phyloP scores from a whole-genome alignment of 1,284 basidiomycete species.

The Sanghuangporus sanghuang region DNA sequence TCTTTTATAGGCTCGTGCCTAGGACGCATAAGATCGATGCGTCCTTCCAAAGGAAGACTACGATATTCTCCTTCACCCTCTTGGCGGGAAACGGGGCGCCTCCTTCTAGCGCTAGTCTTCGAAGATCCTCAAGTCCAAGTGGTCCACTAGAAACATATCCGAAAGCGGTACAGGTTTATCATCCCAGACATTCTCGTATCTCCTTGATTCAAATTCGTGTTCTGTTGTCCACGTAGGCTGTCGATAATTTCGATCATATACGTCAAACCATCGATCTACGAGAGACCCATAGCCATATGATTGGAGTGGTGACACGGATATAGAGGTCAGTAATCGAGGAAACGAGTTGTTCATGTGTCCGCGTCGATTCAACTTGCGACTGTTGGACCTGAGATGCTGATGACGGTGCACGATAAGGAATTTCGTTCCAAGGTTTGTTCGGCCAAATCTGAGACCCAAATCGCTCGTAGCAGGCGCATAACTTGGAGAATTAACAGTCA shows the following conservation, averaged over 20 bases:
- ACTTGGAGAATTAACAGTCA: slow-evolving; percentile 33
- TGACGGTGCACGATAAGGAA: slow-evolving; percentile 57
- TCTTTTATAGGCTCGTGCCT: slow-evolving; percentile 34
- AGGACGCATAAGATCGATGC: slow-evolving; percentile 78
- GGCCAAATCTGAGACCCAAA: slow-evolving; percentile 86
- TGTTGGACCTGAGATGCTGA: slow-evolving; percentile 21
- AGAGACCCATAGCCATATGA: slow-evolving; percentile 74
- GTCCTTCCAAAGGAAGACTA: slow-evolving; percentile 79
- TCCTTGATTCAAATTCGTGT: slow-evolving; percentile 59
- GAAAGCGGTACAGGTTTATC: slow-evolving; percentile 29
- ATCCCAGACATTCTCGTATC: slow-evolving; percentile 75
- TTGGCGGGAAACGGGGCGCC: slow-evolving; percentile 27
- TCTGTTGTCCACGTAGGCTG: slow-evolving; percentile 36
- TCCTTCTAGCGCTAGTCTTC: slow-evolving; percentile 60
- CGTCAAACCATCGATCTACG: slow-evolving; percentile 85
- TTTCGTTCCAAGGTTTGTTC: slow-evolving; percentile 87
- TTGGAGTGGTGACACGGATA: slow-evolving; percentile 32
- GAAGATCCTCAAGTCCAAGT: slow-evolving; percentile 66
- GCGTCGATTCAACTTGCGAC: not conserved
- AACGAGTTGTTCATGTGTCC: slow-evolving; percentile 21
- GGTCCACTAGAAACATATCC: slow-evolving; percentile 28
- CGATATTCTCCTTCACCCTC: slow-evolving; percentile 65
- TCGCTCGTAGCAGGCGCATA: slow-evolving; percentile 95
- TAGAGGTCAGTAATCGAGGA: slow-evolving; percentile 26
- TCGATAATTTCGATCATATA: slow-evolving; percentile 86